phyloP scores from a whole-genome alignment of 2,329 filamentous ascomycete species.

The Cladorrhinum sp. region DNA sequence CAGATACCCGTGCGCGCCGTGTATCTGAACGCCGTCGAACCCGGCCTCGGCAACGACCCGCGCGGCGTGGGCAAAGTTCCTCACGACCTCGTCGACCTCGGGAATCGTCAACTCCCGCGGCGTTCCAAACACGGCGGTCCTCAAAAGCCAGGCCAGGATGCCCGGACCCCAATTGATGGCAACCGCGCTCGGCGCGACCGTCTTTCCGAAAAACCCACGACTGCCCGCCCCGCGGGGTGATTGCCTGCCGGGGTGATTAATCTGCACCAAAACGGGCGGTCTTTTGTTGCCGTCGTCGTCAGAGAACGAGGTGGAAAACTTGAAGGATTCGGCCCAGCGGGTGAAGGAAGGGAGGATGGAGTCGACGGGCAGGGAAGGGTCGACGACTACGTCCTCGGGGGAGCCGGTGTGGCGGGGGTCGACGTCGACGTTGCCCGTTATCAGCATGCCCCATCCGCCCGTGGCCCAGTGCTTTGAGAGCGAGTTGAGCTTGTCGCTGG shows the following conservation, averaged over 20 bases:
- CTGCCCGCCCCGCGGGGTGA: constrained; percentile 25
- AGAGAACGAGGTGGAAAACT: constrained; percentile 27
- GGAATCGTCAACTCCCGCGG: constrained; percentile 53
- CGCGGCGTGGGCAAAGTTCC: constrained; percentile 52
- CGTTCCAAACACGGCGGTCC: constrained; percentile 45
- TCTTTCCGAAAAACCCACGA: constrained; percentile 48
- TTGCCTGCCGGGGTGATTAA: constrained; percentile 62
- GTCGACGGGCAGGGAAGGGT: constrained; percentile 29
- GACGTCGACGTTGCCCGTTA: constrained; percentile 45
- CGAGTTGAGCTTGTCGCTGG: constrained; percentile 40
- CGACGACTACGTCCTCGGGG: constrained; percentile 35
- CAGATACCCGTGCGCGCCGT: constrained; percentile 56
- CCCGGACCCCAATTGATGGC: constrained; percentile 41
- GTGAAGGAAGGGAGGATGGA: constrained; percentile 38
- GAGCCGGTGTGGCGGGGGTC: constrained; percentile 38
- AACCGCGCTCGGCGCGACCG: constrained; percentile 43
- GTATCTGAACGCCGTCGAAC: constrained; percentile 45
- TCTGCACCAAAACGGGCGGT: constrained; percentile 56
- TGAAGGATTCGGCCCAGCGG: constrained; percentile 46
- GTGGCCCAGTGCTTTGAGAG: constrained; percentile 53
- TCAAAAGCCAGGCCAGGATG: constrained; percentile 33
- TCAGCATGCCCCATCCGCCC: constrained; percentile 50
- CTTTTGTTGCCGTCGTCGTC: constrained; percentile 38
- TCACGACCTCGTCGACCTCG: constrained; percentile 53
- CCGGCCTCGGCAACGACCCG: constrained; percentile 45